These are phyloP conservation scores for Fusarium sp. DNA, from an alignment of 2,329 filamentous ascomycete species.

Conservation along the genomic window DNA sequence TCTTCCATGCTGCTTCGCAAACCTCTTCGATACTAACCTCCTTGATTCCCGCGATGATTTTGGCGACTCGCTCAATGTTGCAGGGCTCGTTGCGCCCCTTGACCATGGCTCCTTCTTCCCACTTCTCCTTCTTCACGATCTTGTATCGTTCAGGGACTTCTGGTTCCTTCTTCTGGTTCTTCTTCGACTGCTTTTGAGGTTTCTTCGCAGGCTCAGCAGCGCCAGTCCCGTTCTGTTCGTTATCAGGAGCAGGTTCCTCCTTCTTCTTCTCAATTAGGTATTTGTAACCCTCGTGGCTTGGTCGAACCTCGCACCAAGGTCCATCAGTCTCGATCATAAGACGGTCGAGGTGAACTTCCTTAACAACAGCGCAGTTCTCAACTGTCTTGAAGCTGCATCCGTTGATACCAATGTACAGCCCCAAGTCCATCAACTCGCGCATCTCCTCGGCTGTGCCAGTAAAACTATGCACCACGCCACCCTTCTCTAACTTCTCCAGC, in stretches of 20 bases:
- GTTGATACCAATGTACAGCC: conserved; percentile 93
- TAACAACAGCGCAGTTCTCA: conserved; percentile 89
- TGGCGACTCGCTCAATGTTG: conserved; percentile 86
- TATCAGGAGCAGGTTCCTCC: conserved; percentile 34
- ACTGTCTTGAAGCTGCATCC: conserved; percentile 95
- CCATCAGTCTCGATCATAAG: conserved; percentile 97
- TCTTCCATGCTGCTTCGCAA: conserved; percentile 85
- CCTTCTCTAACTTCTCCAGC: conserved; percentile 74
- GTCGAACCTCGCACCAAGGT: conserved; percentile 95
- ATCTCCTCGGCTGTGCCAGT: conserved; percentile 90
- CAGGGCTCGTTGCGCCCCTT: conserved; percentile 96
- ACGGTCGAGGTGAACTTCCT: conserved; percentile 78
- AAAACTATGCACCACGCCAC: conserved; percentile 93
- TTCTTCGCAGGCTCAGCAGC: conserved; percentile 38
- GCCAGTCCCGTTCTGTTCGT: conserved; percentile 39
- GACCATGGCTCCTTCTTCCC: conserved; percentile 86
- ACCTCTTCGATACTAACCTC: conserved; percentile 82
- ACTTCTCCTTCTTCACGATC: conserved; percentile 95
- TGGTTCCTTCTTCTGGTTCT: conserved; percentile 68
- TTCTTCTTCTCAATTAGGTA: conserved; percentile 65
- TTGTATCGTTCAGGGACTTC: conserved; percentile 79
- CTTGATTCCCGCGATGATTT: conserved; percentile 88
- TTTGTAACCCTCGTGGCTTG: conserved; percentile 85
- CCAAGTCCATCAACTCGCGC: conserved; percentile 79
- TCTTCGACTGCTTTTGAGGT: conserved; percentile 56